Percentiles rank a stretch among this genome's conserved stretches.
These are phyloP conservation scores for Diaporthe sp. DNA, from an alignment of 2,329 filamentous ascomycete genomes.

Conservation along the genomic window DNA sequence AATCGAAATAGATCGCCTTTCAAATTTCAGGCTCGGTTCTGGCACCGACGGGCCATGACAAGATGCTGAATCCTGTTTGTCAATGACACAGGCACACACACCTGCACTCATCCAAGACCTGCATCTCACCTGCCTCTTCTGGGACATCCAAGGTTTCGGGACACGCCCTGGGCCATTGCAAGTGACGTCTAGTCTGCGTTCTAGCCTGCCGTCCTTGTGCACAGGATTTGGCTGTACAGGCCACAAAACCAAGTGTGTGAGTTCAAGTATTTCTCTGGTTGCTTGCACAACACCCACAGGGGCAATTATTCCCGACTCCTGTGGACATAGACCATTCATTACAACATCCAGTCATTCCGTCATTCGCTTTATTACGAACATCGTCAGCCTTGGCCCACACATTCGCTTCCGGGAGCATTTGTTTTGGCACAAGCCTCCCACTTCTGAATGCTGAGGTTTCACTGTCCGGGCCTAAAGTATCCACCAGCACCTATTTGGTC, in stretches of 20 bases:
- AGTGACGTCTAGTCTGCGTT: slow-evolving; percentile 4
- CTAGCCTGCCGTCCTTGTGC: neutral
- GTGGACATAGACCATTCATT: slow-evolving; percentile 13
- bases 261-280: neutral
- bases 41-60: neutral
- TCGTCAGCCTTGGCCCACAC: neutral
- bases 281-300: slow-evolving; percentile 15
- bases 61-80: slow-evolving; percentile 26
- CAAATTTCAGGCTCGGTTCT: neutral
- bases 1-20: neutral
- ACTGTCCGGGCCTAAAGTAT: neutral
- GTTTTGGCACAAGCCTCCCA: no score
- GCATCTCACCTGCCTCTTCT: slow-evolving; percentile 27
- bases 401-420: neutral
- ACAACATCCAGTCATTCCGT: neutral
- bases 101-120: slow-evolving; percentile 5
- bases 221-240: neutral
- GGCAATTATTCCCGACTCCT: slow-evolving; percentile 6
- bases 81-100: neutral
- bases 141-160: neutral
- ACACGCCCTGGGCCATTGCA: neutral
- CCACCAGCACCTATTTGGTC: neutral
- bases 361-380: neutral
- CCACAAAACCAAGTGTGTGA: neutral
- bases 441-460: neutral